These are phyloP conservation scores for Cercospora canescens DNA, from an alignment of 2,329 filamentous ascomycete species.

Conservation along the genomic window DNA sequence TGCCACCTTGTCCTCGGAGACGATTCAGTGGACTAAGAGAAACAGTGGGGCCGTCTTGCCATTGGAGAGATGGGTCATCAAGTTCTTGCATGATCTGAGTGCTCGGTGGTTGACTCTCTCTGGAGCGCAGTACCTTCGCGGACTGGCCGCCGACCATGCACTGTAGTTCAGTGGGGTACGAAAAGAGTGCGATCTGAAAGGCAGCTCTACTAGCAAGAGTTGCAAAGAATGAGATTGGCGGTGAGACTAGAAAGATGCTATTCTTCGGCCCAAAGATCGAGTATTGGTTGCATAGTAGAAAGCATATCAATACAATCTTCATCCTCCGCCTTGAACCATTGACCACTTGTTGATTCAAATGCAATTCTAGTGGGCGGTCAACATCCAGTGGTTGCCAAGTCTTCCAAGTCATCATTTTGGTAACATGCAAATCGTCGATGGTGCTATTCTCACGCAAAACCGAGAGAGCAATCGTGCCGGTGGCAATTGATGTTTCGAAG, in stretches of 20 bases:
- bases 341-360: too few species aligned
- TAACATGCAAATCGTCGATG: too few species aligned
- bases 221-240: not conserved
- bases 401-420: too few species aligned
- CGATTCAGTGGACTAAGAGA: conserved; percentile 25
- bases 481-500: too few species aligned
- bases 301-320: not conserved
- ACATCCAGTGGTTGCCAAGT: too few species aligned
- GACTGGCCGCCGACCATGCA: not conserved
- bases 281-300: not conserved
- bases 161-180: not conserved
- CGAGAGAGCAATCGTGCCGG: too few species aligned
- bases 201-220: not conserved
- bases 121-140: conserved; percentile 18
- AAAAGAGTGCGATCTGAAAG: not conserved
- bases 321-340: not conserved
- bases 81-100: conserved; percentile 21
- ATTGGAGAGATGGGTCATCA: conserved; percentile 19
- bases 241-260: not conserved
- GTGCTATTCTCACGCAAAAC: too few species aligned
- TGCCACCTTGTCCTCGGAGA: conserved; percentile 23
- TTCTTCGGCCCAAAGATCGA: not conserved
- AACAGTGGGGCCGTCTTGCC: conserved; percentile 19
- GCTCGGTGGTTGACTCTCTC: conserved; percentile 19
- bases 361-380: too few species aligned